Percentiles rank a stretch among this genome's conserved stretches.
These are phyloP conservation scores for Pelomyxa schiedti DNA, from an alignment of 78 protist species.

Conservation along the genomic window DNA sequence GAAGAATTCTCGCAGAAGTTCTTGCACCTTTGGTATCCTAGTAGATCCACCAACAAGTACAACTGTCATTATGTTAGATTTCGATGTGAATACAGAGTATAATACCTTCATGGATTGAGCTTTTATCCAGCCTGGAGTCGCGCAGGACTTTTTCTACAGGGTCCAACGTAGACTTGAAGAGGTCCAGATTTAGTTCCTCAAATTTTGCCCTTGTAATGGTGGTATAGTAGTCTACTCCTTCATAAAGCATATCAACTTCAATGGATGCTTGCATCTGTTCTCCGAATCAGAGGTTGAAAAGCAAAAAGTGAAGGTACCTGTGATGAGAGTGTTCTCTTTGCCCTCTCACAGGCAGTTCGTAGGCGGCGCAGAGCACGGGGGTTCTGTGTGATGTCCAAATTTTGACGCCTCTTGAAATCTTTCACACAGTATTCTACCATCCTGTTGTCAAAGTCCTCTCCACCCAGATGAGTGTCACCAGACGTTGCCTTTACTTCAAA, in stretches of 20 bases:
- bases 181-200: conserved; percentile 83
- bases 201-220: too few species aligned
- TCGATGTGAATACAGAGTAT: conserved; percentile 93
- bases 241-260: conserved; percentile 86
- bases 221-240: conserved; percentile 82
- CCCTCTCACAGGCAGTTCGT: conserved; percentile 84
- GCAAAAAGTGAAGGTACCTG: too few species aligned
- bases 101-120: conserved; percentile 68
- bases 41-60: conserved; percentile 75
- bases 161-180: conserved; percentile 67
- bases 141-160: conserved; percentile 75
- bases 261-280: conserved; percentile 64
- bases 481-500: too few species aligned
- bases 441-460: too few species aligned
- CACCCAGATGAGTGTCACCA: too few species aligned
- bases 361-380: conserved; percentile 70
- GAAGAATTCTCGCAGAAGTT: too few species aligned
- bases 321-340: conserved; percentile 68
- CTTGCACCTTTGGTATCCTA: conserved; percentile 76
- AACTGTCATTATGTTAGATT: conserved; percentile 83
- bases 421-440: conserved; percentile 45
- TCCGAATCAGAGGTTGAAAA: too few species aligned
- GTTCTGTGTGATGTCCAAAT: conserved; percentile 31
- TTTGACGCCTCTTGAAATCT: conserved; percentile 69
- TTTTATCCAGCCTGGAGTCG: conserved; percentile 69